Evolutionary conservation across 164 flowering plant genomes (phyloP).

Genomic region (Platanus orientalis): DNA sequence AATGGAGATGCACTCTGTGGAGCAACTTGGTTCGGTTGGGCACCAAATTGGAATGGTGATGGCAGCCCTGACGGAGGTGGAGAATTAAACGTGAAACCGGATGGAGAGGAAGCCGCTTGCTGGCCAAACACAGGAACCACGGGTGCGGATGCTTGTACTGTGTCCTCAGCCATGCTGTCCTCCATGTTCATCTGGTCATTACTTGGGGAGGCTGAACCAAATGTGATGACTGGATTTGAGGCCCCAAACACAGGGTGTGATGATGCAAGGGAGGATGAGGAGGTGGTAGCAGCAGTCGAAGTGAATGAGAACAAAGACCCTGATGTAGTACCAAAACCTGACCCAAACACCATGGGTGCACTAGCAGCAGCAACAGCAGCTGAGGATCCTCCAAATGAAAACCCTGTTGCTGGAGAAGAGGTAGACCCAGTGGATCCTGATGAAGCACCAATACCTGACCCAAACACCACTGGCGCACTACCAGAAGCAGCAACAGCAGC

Average conservation of each 20-base stretch:
- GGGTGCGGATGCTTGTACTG: slow-evolving; percentile 45
- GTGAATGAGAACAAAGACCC: slow-evolving; percentile 42
- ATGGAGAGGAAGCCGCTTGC: slow-evolving; percentile 28
- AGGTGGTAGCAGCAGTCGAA: slow-evolving; percentile 35
- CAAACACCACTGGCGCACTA: slow-evolving; percentile 30
- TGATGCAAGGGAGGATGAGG: slow-evolving; percentile 19
- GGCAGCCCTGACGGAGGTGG: slow-evolving; percentile 31
- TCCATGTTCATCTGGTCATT: slow-evolving; percentile 83
- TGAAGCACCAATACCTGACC: slow-evolving; percentile 34
- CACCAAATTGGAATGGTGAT: slow-evolving; percentile 52
- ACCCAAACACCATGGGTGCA: slow-evolving; percentile 33
- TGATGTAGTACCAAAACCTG: slow-evolving; percentile 35
- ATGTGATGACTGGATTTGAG: slow-evolving; percentile 20
- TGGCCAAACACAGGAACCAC: slow-evolving; percentile 46
- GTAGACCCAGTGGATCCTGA: slow-evolving; percentile 31
- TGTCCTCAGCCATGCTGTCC: slow-evolving; percentile 95
- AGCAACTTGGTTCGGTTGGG: slow-evolving; percentile 38
- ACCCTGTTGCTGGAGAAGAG: slow-evolving; percentile 27
- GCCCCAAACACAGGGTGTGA: slow-evolving; percentile 41
- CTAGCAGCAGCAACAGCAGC: slow-evolving; percentile 26
- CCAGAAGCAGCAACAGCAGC: slow-evolving; percentile 24
- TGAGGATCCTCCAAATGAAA: slow-evolving; percentile 46
- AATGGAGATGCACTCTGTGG: slow-evolving; percentile 51
- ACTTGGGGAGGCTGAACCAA: slow-evolving; percentile 36
- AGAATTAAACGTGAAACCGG: slow-evolving; percentile 41